Evolutionary conservation across 768 basidiomycete species (phyloP), one percentile per base, ranked within the genome.

Genomic region (Postia placenta): DNA sequence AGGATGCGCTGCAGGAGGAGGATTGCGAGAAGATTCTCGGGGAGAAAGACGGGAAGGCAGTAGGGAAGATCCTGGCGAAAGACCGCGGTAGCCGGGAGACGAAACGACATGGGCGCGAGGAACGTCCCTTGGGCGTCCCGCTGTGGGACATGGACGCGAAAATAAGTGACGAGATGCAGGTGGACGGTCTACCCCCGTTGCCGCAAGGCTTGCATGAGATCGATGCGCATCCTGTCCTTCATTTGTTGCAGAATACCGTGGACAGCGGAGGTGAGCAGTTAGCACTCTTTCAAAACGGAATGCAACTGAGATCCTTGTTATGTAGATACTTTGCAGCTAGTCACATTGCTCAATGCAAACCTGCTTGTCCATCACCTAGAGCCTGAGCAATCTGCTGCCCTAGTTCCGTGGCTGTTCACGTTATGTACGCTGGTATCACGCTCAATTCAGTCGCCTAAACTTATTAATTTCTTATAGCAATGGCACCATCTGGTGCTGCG

Each of bases 331-430:
- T 35, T n/a, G n/a, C 67, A 68, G 36, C 63, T 75, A 22, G 57
- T 60, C 15, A 52, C 74, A 19, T 49, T 78, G 6, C 61, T 85
- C 3, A 64, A 68, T 12, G 33, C 45, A 15, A 28, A 30, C n/a
- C 19, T 36, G 2, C 36, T 47, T 15, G 40, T 56, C 57, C n/a
- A n/a, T n/a, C 20, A 62, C 40, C 54, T 73, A 25, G 64, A 65
- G 19, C 50, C 64, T 17, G 56, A 60, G 26, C 57, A 67, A 37
- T 47, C 65, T 40, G 40, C 60, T 2, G 57, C 51, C 23, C 54
- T 73, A 15, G 53, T 75, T 14, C 57, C 66, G 14, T 75, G 69
- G 59, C 54, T 82, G 7, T 74, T 70, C 45, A 45, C 67, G 36
- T 53, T 74, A 42, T 76, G 81, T n/a, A n/a, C n/a, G n/a, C n/a